phyloP scores from a whole-genome alignment of 2,329 filamentous ascomycete species.

The Hirsutella thompsonii region DNA sequence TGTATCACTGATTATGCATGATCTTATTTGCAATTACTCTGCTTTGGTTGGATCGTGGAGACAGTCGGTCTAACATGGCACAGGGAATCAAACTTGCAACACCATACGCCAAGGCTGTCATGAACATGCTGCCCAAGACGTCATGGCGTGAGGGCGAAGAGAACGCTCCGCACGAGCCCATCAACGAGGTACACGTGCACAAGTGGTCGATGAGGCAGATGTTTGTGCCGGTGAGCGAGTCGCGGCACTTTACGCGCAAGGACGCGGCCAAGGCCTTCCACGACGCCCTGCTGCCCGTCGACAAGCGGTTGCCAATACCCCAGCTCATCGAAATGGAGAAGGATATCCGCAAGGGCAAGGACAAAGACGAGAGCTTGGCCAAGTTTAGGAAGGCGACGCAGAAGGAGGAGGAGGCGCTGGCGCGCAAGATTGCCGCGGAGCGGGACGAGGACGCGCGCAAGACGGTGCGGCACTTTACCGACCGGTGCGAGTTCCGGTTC shows the following conservation, averaged over 20 bases:
- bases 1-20: constrained; percentile 8
- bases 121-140: constrained; percentile 69
- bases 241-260: constrained; percentile 47
- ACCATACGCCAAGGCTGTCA: constrained; percentile 64
- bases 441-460: constrained; percentile 23
- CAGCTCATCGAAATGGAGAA: constrained; percentile 46
- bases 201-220: constrained; percentile 48
- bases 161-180: constrained; percentile 38
- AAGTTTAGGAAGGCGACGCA: constrained; percentile 30
- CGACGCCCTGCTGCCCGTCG: constrained; percentile 43
- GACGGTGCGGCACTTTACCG: constrained; percentile 32
- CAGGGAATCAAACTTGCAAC: constrained; percentile 66
- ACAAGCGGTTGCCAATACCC: constrained; percentile 48
- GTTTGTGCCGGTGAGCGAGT: constrained; percentile 52
- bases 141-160: constrained; percentile 38
- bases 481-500: constrained; percentile 52
- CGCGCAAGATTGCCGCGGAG: constrained; percentile 16
- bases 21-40: too few species aligned
- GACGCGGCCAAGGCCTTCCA: constrained; percentile 56
- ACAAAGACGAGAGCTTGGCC: constrained; percentile 21
- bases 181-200: constrained; percentile 55
- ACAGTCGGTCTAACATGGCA: neutral
- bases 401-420: constrained; percentile 26
- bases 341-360: constrained; percentile 25
- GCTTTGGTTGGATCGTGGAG: neutral